Conservation (phyloP, 2,329 filamentous ascomycete species). For the Epichloe brachyelytri region DNA sequence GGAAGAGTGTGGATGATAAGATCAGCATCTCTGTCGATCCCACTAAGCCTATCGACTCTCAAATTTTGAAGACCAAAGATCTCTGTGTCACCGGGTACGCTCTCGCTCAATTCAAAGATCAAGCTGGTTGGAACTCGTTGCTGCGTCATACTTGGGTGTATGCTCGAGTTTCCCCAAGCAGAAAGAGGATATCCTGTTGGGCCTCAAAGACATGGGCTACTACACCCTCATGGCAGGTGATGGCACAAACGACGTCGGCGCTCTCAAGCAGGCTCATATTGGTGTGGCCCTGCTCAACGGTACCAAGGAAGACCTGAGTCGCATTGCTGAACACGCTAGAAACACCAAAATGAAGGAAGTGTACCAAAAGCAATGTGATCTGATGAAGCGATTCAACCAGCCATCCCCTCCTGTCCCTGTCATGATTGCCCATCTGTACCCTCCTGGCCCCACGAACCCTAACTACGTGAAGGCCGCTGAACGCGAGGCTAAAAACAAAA, state of each 20-base stretch:
- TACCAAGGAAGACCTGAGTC: slow-evolving; percentile 77
- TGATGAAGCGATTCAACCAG: slow-evolving; percentile 95
- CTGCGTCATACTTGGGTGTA: slow-evolving; percentile 94
- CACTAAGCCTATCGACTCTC: slow-evolving; percentile 62
- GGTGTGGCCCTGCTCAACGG: slow-evolving; percentile 94
- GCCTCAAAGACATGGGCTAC: slow-evolving; percentile 91
- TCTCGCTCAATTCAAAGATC: slow-evolving; percentile 73
- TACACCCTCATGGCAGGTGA: slow-evolving; percentile 98
- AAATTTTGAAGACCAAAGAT: slow-evolving; percentile 76
- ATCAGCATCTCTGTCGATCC: slow-evolving; percentile 76
- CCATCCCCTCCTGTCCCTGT: slow-evolving; percentile 83
- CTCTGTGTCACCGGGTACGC: slow-evolving; percentile 94
- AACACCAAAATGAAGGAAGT: slow-evolving; percentile 98
- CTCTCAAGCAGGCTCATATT: slow-evolving; percentile 94
- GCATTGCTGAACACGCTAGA: slow-evolving; percentile 84
- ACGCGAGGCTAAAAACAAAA: slow-evolving; percentile 70
- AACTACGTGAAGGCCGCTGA: slow-evolving; percentile 87
- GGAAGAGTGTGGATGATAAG: slow-evolving; percentile 91
- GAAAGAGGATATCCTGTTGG: slow-evolving; percentile 96
- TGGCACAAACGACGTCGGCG: slow-evolving; percentile 95
- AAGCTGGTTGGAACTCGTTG: slow-evolving; percentile 61
- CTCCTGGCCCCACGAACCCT: slow-evolving; percentile 82
- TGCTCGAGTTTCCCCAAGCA: slow-evolving; percentile 94
- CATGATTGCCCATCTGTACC: slow-evolving; percentile 87
- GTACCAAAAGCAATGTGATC: slow-evolving; percentile 84